These are phyloP conservation scores for Blastobotrys buckinghamii DNA, from an alignment of 1,139 yeast genomes.

Conservation along the genomic window DNA sequence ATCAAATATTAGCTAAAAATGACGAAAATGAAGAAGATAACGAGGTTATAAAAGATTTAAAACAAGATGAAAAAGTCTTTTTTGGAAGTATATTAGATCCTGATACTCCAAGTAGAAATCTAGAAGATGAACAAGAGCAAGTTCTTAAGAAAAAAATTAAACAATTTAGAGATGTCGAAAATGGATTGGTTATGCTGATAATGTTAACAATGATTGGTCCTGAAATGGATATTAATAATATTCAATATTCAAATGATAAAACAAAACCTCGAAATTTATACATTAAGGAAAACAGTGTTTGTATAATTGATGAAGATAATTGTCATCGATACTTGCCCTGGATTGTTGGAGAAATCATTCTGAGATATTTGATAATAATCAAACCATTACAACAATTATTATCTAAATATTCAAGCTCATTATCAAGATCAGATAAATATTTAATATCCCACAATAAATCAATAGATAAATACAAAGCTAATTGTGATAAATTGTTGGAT, in stretches of 20 bases:
- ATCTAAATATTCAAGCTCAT: background rate
- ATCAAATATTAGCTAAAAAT: background rate
- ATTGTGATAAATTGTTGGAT: background rate
- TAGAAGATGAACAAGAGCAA: background rate
- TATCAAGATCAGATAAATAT: background rate
- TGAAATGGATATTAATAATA: background rate
- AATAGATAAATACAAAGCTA: background rate
- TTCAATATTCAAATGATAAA: slow-evolving; percentile 2
- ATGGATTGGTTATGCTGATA: slow-evolving; percentile 1
- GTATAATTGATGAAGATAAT: slow-evolving; percentile 1
- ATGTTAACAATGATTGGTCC: slow-evolving; percentile 9
- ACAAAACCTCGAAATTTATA: background rate
- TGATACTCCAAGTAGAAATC: background rate
- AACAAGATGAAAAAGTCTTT: background rate
- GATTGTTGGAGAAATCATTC: slow-evolving; percentile 11
- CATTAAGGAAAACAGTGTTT: slow-evolving; percentile 2
- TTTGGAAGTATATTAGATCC: background rate
- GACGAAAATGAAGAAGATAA: background rate
- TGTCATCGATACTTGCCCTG: slow-evolving; percentile 6
- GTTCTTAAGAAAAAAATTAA: slow-evolving; percentile 2
- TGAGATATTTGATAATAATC: slow-evolving; percentile 8
- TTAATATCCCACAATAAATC: background rate
- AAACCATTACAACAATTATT: slow-evolving; percentile 9
- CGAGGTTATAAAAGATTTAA: background rate
- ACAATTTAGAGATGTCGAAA: slow-evolving; percentile 5